Evolutionary conservation across 176 grass and related monocot genomes (phyloP).

Genomic region (Ampelocalamus luodianensis): DNA sequence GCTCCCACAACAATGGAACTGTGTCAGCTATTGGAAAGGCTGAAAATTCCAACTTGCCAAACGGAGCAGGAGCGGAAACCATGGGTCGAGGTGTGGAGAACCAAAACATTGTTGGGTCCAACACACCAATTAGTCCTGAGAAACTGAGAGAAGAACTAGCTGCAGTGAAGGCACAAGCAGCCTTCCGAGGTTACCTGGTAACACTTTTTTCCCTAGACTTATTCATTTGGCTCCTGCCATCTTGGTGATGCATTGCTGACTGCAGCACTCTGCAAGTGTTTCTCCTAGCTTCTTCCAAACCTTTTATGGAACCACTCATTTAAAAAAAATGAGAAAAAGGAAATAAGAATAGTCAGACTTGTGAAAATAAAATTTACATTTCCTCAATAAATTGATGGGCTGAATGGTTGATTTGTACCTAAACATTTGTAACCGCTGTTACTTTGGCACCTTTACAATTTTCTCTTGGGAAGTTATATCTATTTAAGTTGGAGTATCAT

Average conservation of each 20-base stretch:
- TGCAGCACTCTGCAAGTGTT: slow-evolving; percentile 29
- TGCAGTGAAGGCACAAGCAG: slow-evolving; percentile 84
- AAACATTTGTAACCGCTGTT: neutral
- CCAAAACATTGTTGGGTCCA: slow-evolving; percentile 38
- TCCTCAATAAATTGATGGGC: slow-evolving; percentile 1
- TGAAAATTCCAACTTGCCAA: slow-evolving; percentile 47
- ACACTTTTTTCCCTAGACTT: slow-evolving; percentile 3
- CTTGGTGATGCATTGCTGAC: neutral
- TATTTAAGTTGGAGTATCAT: neutral
- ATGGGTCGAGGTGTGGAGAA: slow-evolving; percentile 47
- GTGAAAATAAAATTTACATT: neutral
- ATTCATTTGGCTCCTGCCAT: neutral
- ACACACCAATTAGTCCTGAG: slow-evolving; percentile 4
- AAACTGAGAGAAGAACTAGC: slow-evolving; percentile 70
- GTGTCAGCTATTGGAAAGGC: slow-evolving; percentile 39
- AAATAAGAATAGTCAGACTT: slow-evolving; percentile 7
- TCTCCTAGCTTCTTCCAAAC: slow-evolving; percentile 12
- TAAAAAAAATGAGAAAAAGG: neutral
- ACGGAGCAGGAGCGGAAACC: slow-evolving; percentile 17
- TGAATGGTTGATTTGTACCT: neutral
- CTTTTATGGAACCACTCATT: neutral
- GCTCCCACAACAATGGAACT: slow-evolving; percentile 43
- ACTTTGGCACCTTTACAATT: slow-evolving; percentile 23
- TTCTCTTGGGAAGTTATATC: slow-evolving; percentile 1
- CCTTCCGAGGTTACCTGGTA: slow-evolving; percentile 97